Evolutionary conservation across 257 asterid species (phyloP).

Genomic region (Henckelia pumila): DNA sequence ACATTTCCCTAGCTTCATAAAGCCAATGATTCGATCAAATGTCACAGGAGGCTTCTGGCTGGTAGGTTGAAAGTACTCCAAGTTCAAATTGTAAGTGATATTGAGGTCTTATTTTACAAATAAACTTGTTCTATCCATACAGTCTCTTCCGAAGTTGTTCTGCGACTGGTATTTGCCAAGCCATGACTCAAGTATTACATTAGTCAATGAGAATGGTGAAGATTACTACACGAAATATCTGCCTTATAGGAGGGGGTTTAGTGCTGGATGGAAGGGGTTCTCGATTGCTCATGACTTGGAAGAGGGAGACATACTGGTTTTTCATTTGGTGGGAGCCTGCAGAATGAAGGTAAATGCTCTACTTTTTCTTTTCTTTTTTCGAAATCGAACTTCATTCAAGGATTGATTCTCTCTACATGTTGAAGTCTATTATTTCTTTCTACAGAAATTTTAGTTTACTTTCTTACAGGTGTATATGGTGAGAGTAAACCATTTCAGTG

Average conservation of each 20-base stretch:
- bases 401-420: too few species aligned
- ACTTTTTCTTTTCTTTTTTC: neutral
- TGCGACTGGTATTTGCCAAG: constrained; percentile 45
- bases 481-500: constrained; percentile 37
- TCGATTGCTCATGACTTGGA: constrained; percentile 41
- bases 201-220: constrained; percentile 41
- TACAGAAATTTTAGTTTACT: neutral
- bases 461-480: constrained; percentile 38
- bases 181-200: constrained; percentile 33
- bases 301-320: constrained; percentile 56
- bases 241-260: constrained; percentile 45
- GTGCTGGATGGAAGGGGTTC: constrained; percentile 64
- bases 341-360: constrained; percentile 28
- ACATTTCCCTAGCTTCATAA: constrained; percentile 45
- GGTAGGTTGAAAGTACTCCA: constrained; percentile 29
- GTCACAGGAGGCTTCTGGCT: constrained; percentile 49
- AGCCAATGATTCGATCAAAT: constrained; percentile 51
- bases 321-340: constrained; percentile 35
- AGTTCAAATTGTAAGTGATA: neutral
- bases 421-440: too few species aligned
- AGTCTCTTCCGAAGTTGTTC: constrained; percentile 47
- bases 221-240: constrained; percentile 40
- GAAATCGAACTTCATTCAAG: neutral
- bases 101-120: neutral
- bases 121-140: constrained; percentile 3